Conservation (phyloP, 345 rosid species). For the Combretum micranthum region DNA sequence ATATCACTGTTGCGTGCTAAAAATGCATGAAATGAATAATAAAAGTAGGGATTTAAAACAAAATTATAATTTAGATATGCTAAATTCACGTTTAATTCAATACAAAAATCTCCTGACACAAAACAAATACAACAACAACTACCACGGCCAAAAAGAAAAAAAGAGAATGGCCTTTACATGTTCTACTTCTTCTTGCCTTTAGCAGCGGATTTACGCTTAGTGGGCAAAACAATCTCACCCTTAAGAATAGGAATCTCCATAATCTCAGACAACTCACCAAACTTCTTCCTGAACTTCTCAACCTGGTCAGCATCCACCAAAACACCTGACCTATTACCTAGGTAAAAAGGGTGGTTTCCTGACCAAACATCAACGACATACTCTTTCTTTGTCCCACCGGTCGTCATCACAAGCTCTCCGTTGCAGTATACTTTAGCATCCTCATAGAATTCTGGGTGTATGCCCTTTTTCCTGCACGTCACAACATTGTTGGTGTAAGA, state of each 20-base stretch:
- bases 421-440: conserved; percentile 89
- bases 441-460: conserved; percentile 68
- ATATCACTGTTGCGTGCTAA: too few species aligned
- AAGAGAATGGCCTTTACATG: background rate
- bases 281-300: conserved; percentile 90
- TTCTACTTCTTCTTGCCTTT: conserved; percentile 55
- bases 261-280: conserved; percentile 48
- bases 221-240: conserved; percentile 70
- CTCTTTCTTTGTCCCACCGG: conserved; percentile 85
- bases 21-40: too few species aligned
- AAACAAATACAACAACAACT: too few species aligned
- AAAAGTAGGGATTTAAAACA: too few species aligned
- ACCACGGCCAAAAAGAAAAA: too few species aligned
- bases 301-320: conserved; percentile 75
- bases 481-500: conserved; percentile 14
- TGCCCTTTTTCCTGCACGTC: conserved; percentile 77
- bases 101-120: too few species aligned
- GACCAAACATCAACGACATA: conserved; percentile 94
- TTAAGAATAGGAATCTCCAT: conserved; percentile 84
- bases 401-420: conserved; percentile 88
- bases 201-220: conserved; percentile 35
- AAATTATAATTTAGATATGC: too few species aligned
- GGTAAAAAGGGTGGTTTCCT: conserved; percentile 90
- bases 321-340: conserved; percentile 60
- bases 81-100: too few species aligned